Conservation (phyloP, 2,329 filamentous ascomycete genomes). For the Calonectria pauciramosa region DNA sequence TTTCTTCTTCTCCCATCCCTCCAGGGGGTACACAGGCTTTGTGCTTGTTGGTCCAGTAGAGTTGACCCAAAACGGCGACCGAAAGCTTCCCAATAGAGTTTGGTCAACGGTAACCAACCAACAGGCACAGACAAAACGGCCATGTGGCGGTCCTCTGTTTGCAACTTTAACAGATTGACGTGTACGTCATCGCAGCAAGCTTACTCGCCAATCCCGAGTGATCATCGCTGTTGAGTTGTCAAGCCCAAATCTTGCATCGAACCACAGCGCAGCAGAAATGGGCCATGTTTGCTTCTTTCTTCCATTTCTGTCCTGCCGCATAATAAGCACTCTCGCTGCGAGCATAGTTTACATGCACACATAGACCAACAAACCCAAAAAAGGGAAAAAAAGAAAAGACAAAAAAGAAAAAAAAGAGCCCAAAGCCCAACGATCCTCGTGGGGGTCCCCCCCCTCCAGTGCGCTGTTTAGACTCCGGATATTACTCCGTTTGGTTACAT, state of each 20-base stretch:
- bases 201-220: not conserved
- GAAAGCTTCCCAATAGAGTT: slow-evolving; percentile 7
- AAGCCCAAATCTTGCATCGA: slow-evolving; percentile 8
- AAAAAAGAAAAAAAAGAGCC: not conserved
- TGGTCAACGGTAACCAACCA: slow-evolving; percentile 11
- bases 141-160: slow-evolving; percentile 8
- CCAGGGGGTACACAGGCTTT: not conserved
- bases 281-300: not conserved
- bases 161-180: slow-evolving; percentile 6
- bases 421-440: not conserved
- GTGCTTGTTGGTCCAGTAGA: not conserved
- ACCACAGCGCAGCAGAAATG: not conserved
- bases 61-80: slow-evolving; percentile 9
- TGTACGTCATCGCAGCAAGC: slow-evolving; percentile 1
- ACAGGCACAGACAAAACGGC: slow-evolving; percentile 7
- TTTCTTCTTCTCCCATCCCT: not conserved
- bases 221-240: slow-evolving; percentile 6
- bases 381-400: not conserved
- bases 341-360: not conserved
- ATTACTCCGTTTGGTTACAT: slow-evolving; percentile 11
- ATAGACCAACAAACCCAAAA: not conserved
- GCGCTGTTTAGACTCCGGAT: slow-evolving; percentile 4
- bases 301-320: not conserved
- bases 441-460: not conserved
- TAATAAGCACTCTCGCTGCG: not conserved